Conservation (phyloP, 371 early-diverging fungal genomes). For the Mycotypha africana region DNA sequence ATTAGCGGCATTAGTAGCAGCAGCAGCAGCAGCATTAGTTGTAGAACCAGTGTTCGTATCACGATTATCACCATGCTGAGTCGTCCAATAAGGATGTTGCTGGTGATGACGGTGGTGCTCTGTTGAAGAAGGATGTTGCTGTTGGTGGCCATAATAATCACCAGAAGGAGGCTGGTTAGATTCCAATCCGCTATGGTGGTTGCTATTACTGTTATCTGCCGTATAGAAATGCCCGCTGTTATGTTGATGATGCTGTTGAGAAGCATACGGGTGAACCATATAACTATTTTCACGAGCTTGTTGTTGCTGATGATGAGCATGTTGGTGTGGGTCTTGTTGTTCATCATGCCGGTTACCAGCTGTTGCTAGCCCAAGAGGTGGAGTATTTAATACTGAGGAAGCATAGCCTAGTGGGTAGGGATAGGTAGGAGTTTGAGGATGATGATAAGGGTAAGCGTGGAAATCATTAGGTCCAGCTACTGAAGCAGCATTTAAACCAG, state of each 20-base stretch:
- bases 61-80: too few species aligned
- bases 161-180: background rate
- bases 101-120: background rate
- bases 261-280: slow-evolving; percentile 14
- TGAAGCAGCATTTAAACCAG: background rate
- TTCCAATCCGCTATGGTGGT: background rate
- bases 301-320: too few species aligned
- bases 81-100: background rate
- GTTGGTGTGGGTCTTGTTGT: too few species aligned
- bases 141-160: background rate
- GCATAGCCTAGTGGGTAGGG: slow-evolving; percentile 11
- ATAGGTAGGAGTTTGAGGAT: slow-evolving; percentile 1
- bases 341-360: too few species aligned
- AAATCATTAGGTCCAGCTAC: slow-evolving; percentile 6
- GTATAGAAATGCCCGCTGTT: background rate
- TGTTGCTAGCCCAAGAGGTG: slow-evolving; percentile 4
- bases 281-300: slow-evolving; percentile 3
- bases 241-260: background rate
- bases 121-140: background rate
- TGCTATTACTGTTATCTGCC: background rate
- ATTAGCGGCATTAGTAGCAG: too few species aligned
- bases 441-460: slow-evolving; percentile 5
- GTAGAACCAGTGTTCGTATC: too few species aligned
- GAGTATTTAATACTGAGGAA: slow-evolving; percentile 3
- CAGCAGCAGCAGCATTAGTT: too few species aligned